Evolutionary conservation across 495 filamentous ascomycete genomes (phyloP), one percentile per base, ranked within the genome.

Genomic region (Talaromyces wortmannii): DNA sequence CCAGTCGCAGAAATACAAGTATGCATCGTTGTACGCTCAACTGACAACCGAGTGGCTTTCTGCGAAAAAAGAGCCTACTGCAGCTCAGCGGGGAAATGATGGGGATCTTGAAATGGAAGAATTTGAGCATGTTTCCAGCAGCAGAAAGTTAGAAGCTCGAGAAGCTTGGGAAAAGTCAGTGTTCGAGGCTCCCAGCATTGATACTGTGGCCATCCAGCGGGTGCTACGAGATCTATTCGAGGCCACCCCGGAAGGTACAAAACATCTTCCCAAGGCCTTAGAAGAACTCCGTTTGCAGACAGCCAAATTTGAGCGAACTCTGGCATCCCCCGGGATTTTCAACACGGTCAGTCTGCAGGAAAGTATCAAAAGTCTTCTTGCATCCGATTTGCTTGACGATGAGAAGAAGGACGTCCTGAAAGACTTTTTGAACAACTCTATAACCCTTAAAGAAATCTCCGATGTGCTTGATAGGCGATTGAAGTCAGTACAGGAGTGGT

Each of bases 381-480:
- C 59, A 3, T 76, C 78, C 12, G 80, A 81, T 45, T 70, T 85
- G 12, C 67, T 84, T 6, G 73, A 73, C 5, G 79, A 83, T 46
- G 76, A 80, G 55, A 84, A 83, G 58, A 69, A 74, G 43, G 66
- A 64, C 13, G 77, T 75, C 0, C 55, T 85, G 48, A 76, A 71
- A 50, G 77, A 79, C 45, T 81, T 85, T 45, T 57, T 70, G 5
- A 66, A 69, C 50, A 81, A 79, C 55, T 56, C 69, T 1, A 61
- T 75, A 7, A 76, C 82, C 8, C 57, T 84, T 15, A 59, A 57
- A 7, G 83, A 85, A 55, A 74, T 86, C 23, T 70, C 75, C 0
- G 80, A 86, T 61, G 79, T 85, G 7, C 59, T 86, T 29, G 84
- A 85, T 53, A 81, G 85, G 77, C 64, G 82, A 47, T 75, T 83